Evolutionary conservation across 495 filamentous ascomycete species (phyloP), one percentile per base, ranked within the genome.

Genomic region (Penicillium argentinense): DNA sequence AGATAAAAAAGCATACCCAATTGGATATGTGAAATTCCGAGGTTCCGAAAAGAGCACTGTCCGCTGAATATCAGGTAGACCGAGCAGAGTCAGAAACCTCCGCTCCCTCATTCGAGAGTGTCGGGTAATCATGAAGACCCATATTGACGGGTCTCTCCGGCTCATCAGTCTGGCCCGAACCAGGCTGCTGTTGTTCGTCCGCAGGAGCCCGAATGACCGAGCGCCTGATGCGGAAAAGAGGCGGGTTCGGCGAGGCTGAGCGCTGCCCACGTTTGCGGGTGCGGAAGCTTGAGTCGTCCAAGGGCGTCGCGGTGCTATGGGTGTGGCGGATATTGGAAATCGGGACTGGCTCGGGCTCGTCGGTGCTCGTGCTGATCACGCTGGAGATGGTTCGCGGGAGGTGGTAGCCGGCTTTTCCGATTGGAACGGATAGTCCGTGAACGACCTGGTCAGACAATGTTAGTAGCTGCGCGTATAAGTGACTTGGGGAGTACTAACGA

Each of bases 341-440:
- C 4, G 64, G 58, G 13, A 66, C 52, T 7, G 69, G 59, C 3
- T 69, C 59, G 14, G 51, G 40, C 24, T 71, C 63, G 23, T 63
- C 41, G 13, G 60, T 63, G 44, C 60, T 68, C 41, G 56, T 67
- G 49, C 66, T 79, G 18, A 77, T 69, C 26, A 65, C 80, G 17
- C 72, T 72, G 22, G 88, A 92, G 45, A 95, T 71, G 0, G 88
- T 91, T 21, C 85, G 74, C 2, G 90, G 90, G 1, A 93, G 71
- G 45, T 86, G 81, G 57, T 91, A 84, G 2, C 90, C 89, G 0
- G 91, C 72, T 63, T 95, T 95, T 1, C 86, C 89, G 3, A 95
- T 54, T 0, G 91, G 89, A 16, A 96, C 87, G 23, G 83, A 91
- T 13, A 96, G 76, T 9, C 90, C 89, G 52, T 96, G 90, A 11